Conservation (phyloP, 1,284 basidiomycete genomes). For the Puccinia triticina region DNA sequence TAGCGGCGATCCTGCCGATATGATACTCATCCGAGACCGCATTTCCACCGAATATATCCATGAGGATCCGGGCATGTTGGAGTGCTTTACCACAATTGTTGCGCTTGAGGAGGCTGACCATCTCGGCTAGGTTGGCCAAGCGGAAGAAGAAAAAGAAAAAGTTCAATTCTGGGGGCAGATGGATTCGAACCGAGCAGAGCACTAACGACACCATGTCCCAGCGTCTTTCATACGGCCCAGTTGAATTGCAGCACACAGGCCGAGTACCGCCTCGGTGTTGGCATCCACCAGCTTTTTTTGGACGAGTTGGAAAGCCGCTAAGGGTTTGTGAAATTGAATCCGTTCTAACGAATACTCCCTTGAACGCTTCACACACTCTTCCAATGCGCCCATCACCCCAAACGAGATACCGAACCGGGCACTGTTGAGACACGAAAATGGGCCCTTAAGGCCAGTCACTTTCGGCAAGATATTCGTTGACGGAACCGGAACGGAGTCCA, state of each 20-base stretch:
- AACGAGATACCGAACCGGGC: constrained; percentile 89
- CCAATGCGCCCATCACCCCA: constrained; percentile 91
- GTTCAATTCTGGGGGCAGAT: neutral
- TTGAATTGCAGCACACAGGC: constrained; percentile 72
- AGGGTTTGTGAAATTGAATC: constrained; percentile 81
- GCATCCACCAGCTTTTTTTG: constrained; percentile 97
- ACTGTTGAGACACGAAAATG: constrained; percentile 88
- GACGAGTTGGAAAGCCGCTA: constrained; percentile 88
- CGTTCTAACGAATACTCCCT: constrained; percentile 82
- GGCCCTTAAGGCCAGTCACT: constrained; percentile 74
- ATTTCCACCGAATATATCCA: constrained; percentile 69
- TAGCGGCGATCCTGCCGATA: constrained; percentile 84
- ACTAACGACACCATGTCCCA: constrained; percentile 68
- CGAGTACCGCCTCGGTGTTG: constrained; percentile 78
- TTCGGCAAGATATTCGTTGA: constrained; percentile 75
- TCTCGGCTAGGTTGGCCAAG: constrained; percentile 67
- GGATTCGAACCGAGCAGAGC: neutral
- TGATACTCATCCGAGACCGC: constrained; percentile 66
- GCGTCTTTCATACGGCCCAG: constrained; percentile 87
- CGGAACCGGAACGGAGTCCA: constrained; percentile 73
- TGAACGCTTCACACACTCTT: constrained; percentile 81
- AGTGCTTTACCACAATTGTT: constrained; percentile 95
- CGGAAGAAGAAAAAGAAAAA: neutral
- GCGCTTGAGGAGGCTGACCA: constrained; percentile 91
- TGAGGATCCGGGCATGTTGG: constrained; percentile 73